Evolutionary conservation across 139 green algal genomes (phyloP), one percentile per base, ranked within the genome.

Genomic region (Choricystis sp.): DNA sequence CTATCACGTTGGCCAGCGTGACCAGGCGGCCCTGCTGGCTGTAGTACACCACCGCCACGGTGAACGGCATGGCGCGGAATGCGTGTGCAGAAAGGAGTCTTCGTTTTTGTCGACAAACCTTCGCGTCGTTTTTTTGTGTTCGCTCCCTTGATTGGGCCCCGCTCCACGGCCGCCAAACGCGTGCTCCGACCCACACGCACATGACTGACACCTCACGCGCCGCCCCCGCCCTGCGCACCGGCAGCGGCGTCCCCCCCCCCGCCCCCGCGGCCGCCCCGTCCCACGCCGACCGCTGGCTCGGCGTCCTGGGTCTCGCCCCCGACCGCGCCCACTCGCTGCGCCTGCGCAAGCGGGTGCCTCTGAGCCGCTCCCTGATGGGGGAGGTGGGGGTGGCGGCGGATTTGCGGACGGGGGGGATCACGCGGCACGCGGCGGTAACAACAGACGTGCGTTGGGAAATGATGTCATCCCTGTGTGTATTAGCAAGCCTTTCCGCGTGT

Each of bases 1-100:
- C 72, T 40, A 78, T 71, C 23, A 78, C 67, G 60, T 78, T 72
- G 3, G 72, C 67, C n/a, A 69, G 28, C 1, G 69, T 73, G 1
- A 74, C 72, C 52, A 78, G 63, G 26, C 72, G 64, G 16, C 67
- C 67, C 21, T 31, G 56, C 14, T 62, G 64, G 49, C 49, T 67
- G 59, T 66, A 77, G 48, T 71, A 73, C 2, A 77, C 30, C 2
- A 78, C 67, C 9, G 48, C 67, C 3, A 77, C 67, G 49, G 65
- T 63, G 56, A 66, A 72, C 3, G n/a, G 49, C 66, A 72, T 72
- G 22, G n/a, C n/a, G n/a, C 56, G 9, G 56, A 52, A 52, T 52
- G 40, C 9, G 40, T 52, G 40, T 9, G n/a, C n/a, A n/a, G n/a
- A n/a, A n/a, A n/a, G n/a, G n/a, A n/a, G n/a, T n/a, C n/a, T n/a